phyloP scores from a whole-genome alignment of 2,329 filamentous ascomycete species.

The Colletotrichum neosansevieriae region DNA sequence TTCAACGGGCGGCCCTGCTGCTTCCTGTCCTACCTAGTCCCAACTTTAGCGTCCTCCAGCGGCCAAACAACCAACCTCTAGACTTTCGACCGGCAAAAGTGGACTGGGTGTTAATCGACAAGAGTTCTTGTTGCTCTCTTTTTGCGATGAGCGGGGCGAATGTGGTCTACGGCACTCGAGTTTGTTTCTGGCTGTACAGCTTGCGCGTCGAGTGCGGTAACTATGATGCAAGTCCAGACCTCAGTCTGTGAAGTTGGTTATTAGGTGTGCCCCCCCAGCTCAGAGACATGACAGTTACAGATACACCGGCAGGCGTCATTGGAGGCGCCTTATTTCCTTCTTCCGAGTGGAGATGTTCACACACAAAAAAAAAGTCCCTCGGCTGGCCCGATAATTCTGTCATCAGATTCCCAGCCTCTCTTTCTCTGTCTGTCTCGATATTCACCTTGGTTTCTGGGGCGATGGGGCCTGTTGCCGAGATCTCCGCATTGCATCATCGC shows the following conservation, averaged over 20 bases:
- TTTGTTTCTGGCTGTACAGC: slow-evolving; percentile 3
- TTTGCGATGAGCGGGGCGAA: not conserved
- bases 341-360: slow-evolving; percentile 14
- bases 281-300: slow-evolving; percentile 18
- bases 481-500: slow-evolving; percentile 38
- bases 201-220: slow-evolving; percentile 14
- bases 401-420: slow-evolving; percentile 27
- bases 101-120: not conserved
- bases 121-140: not conserved
- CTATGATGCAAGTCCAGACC: not conserved
- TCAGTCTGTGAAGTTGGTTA: not conserved
- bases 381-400: slow-evolving; percentile 5
- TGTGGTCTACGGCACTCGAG: slow-evolving; percentile 2
- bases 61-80: slow-evolving; percentile 16
- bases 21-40: slow-evolving; percentile 14
- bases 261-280: not conserved
- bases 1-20: slow-evolving; percentile 32
- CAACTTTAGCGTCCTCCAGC: slow-evolving; percentile 15
- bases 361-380: not conserved
- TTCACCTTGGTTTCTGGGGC: slow-evolving; percentile 13
- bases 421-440: no score
- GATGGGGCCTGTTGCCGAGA: slow-evolving; percentile 13
- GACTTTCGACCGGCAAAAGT: slow-evolving; percentile 11
- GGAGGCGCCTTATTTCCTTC: not conserved
- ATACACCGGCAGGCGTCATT: slow-evolving; percentile 26